phyloP scores from a whole-genome alignment of 306 rosid species.

The Corylus heterophylla region DNA sequence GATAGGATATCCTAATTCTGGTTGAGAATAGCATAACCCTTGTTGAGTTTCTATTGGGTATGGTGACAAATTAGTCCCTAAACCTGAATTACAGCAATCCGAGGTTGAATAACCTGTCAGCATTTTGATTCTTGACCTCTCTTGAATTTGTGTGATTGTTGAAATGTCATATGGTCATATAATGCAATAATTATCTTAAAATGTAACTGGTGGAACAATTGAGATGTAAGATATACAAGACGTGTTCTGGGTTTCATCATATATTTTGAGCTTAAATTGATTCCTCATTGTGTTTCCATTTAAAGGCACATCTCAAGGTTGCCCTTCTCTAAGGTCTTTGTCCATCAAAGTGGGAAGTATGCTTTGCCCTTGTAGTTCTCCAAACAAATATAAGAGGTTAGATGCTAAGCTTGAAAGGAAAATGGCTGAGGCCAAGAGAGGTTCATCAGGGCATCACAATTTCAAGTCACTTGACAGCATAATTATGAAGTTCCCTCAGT shows the following conservation, averaged over 20 bases:
- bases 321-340: conserved; percentile 36
- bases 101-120: background rate
- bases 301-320: conserved; percentile 42
- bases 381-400: conserved; percentile 55
- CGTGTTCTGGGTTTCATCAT: conserved; percentile 11
- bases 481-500: conserved; percentile 73
- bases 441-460: conserved; percentile 37
- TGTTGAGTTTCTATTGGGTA: too few relatives aligned
- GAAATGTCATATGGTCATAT: background rate
- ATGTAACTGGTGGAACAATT: background rate
- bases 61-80: too few relatives aligned
- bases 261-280: conserved; percentile 13
- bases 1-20: too few relatives aligned
- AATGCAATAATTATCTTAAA: background rate
- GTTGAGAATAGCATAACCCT: too few relatives aligned
- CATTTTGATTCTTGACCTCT: conserved; percentile 1
- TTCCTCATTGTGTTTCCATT: conserved; percentile 31
- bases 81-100: too few relatives aligned
- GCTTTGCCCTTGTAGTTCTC: conserved; percentile 41
- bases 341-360: conserved; percentile 57
- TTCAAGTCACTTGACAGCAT: conserved; percentile 74
- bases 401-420: conserved; percentile 66
- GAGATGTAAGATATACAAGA: background rate
- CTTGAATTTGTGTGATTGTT: background rate
- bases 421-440: conserved; percentile 61